Evolutionary conservation across 2,329 filamentous ascomycete genomes (phyloP).

Genomic region (Fusarium tjaetaba): DNA sequence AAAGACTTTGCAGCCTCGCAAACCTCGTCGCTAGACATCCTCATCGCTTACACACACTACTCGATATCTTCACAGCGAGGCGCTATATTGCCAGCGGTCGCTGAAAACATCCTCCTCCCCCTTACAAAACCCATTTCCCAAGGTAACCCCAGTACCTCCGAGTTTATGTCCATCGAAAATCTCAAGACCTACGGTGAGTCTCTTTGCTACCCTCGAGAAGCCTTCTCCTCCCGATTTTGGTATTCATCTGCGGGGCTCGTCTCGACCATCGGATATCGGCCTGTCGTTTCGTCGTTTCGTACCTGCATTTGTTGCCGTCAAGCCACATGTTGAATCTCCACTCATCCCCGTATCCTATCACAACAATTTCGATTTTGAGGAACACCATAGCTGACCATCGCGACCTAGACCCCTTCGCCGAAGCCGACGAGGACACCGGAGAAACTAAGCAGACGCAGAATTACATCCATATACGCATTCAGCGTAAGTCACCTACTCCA

Average conservation of each 20-base stretch:
- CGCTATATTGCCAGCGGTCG: slow-evolving; percentile 61
- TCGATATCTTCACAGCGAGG: slow-evolving; percentile 54
- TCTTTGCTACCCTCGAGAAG: background rate
- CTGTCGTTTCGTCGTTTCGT: slow-evolving; percentile 18
- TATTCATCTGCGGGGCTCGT: background rate
- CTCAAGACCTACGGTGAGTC: slow-evolving; percentile 91
- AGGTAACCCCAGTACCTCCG: slow-evolving; percentile 71
- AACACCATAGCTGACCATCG: slow-evolving; percentile 7
- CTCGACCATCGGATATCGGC: background rate
- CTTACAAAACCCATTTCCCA: slow-evolving; percentile 63
- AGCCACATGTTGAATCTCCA: slow-evolving; percentile 33
- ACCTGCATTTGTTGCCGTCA: slow-evolving; percentile 40
- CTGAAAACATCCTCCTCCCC: slow-evolving; percentile 52
- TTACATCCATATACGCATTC: slow-evolving; percentile 99
- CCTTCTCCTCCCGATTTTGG: too few species aligned
- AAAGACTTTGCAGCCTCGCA: slow-evolving; percentile 32
- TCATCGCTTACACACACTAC: background rate
- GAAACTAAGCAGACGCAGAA: slow-evolving; percentile 95
- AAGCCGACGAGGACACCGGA: slow-evolving; percentile 99
- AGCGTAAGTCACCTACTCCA: slow-evolving; percentile 72
- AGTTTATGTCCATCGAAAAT: slow-evolving; percentile 99
- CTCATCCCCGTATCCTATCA: slow-evolving; percentile 11
- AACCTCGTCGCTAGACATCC: slow-evolving; percentile 33
- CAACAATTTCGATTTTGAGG: background rate
- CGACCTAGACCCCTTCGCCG: slow-evolving; percentile 95